Evolutionary conservation across 345 rosid genomes (phyloP), one percentile per base, ranked within the genome.

Genomic region (Bruguiera gymnorhiza): DNA sequence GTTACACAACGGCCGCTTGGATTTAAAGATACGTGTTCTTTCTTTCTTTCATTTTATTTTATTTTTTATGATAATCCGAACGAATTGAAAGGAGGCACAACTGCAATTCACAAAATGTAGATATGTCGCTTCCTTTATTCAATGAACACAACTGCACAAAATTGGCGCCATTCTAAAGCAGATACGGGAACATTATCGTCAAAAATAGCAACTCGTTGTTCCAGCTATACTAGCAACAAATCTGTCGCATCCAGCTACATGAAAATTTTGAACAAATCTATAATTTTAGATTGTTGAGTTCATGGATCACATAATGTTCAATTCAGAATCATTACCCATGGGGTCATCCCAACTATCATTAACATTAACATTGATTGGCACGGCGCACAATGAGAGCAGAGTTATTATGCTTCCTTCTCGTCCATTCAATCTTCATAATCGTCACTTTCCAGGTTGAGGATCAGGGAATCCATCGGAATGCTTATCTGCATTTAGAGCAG

Each of bases 341-440:
- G 2, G 9, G 6, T 13, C 72, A n/a, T 67, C 53, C 5, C 9
- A 5, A n/a, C 37, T 21, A 23, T 19, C 58, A 39, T 2, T 2
- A 31, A 52, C 62, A 36, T 36, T 6, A 67, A 5, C 23, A 19
- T 67, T 15, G 8, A 36, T 36, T 36, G 39, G 8, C 36, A 32
- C 5, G 6, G 6, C 3, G 36, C 60, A 24, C 66, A 34, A 63
- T 55, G 66, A 24, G 19, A 37, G 65, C 24, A 16, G 31, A 37
- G 5, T 21, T 26, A 57, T 50, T 62, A 43, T 43, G 29, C 62
- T 6, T 61, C 70, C 55, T 70, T 48, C 31, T 53, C 63, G 46
- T 63, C 65, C 60, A 26, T 51, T 27, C 24, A 31, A 39, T 13
- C 71, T 65, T 54, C 70, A 59, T 39, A 2, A 16, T 27, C 62